Evolutionary conservation across 305 asterid genomes (phyloP), one percentile per base, ranked within the genome.

Genomic region (Solanum hybrid): DNA sequence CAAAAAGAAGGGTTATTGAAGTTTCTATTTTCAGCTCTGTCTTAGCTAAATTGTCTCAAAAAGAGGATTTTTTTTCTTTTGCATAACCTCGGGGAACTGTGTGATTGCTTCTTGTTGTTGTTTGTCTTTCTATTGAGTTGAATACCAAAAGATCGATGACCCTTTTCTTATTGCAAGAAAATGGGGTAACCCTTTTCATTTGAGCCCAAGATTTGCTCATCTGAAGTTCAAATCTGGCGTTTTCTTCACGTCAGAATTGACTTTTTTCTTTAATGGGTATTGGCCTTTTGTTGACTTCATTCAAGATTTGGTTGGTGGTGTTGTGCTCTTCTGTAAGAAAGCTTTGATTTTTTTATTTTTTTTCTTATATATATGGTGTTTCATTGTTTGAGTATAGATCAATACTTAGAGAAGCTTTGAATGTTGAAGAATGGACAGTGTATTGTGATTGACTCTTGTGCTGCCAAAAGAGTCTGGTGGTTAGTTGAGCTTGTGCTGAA

Each of bases 191-290:
- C 86, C 87, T 89, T 91, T 83, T 72, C 81, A 90, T 72, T 37
- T 36, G 34, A 77, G 65, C 68, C 91, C 33, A 29, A 3, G 70
- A 34, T 84, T 89, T 88, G 85, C 90, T 22, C 61, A 41, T 87
- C 31, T 82, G 79, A 91, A 89, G 92, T 92, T 89, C 93, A 80
- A 93, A 93, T 94, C 94, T 94, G 92, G 93, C 83, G 70, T 51
- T 92, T 90, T 92, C 91, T 77, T 65, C 77, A 57, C n/a, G 88
- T 57, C 77, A 85, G 45, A 57, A 85, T 85, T 89, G 45, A 11
- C 45, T 82, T 17, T 80, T 70, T 91, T 82, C 24, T 51, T 87
- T 51, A 31, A 57, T 57, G 87, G 68, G 80, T 85, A 33, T 38
- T 84, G 87, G 72, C 41, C 0, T 78, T 79, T 86, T 81, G 80